A percentile compares a stretch with the other conserved stretches of the same genome.
These are phyloP conservation scores for Rhizoctonia solani DNA, from an alignment of 1,284 basidiomycete species.

Conservation along the genomic window DNA sequence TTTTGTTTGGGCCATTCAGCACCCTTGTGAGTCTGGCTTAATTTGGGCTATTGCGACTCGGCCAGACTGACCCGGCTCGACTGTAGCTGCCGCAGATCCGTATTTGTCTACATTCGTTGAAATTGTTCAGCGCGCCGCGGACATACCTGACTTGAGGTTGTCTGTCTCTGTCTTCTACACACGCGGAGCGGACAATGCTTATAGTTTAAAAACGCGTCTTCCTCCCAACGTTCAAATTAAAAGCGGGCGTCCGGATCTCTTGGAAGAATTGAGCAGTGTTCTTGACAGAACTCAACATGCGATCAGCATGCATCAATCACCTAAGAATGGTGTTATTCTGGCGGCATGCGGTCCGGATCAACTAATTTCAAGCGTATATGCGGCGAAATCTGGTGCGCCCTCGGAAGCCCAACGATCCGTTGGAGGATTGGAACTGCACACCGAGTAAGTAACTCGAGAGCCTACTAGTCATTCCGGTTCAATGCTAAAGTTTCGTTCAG, in stretches of 20 bases:
- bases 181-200: constrained; percentile 44
- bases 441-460: constrained; percentile 8
- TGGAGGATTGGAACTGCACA: constrained; percentile 17
- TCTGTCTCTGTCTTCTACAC: constrained; percentile 13
- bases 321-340: constrained; percentile 62
- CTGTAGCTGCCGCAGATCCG: constrained; percentile 54
- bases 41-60: neutral
- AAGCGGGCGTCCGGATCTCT: constrained; percentile 56
- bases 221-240: constrained; percentile 53
- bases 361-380: constrained; percentile 57
- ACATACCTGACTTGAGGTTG: neutral
- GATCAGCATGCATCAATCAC: constrained; percentile 52
- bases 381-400: neutral
- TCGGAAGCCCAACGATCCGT: neutral
- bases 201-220: constrained; percentile 33
- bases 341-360: constrained; percentile 67
- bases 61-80: neutral
- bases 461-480: neutral
- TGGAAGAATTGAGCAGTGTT: constrained; percentile 42
- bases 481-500: neutral
- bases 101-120: constrained; percentile 59
- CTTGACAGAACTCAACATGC: constrained; percentile 55
- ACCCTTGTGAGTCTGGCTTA: constrained; percentile 33
- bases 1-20: constrained; percentile 38
- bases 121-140: constrained; percentile 52